Conservation (phyloP, 1,284 basidiomycete genomes). For the Puccinia polysora region DNA sequence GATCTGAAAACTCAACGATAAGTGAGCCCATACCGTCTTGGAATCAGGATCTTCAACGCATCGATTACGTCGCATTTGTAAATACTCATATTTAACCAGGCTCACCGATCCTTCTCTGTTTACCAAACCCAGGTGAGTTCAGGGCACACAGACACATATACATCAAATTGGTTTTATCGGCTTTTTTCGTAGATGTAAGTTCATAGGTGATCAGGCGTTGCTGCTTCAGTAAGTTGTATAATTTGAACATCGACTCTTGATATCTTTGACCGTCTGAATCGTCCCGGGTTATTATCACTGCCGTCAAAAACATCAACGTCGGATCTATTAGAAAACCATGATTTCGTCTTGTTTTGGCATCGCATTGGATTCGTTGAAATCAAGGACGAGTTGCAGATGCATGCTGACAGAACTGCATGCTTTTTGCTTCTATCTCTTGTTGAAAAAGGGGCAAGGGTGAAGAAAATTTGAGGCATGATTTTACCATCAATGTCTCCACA, state of each 20-base stretch:
- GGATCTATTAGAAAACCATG: too few species aligned
- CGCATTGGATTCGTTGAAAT: too few species aligned
- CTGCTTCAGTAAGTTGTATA: slow-evolving; percentile 62
- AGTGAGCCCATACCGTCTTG: too few species aligned
- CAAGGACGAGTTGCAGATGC: slow-evolving; percentile 25
- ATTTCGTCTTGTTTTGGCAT: too few species aligned
- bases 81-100: slow-evolving; percentile 54
- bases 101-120: slow-evolving; percentile 62
- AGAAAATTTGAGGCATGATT: slow-evolving; percentile 62
- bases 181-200: background rate
- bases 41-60: too few species aligned
- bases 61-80: slow-evolving; percentile 69
- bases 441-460: background rate
- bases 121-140: slow-evolving; percentile 15
- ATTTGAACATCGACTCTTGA: slow-evolving; percentile 60
- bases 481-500: slow-evolving; percentile 88
- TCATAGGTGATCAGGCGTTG: slow-evolving; percentile 61
- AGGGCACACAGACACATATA: background rate
- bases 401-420: slow-evolving; percentile 66
- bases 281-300: slow-evolving; percentile 11
- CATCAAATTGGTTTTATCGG: background rate
- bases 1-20: slow-evolving; percentile 55
- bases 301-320: too few species aligned
- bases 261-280: slow-evolving; percentile 42
- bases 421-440: slow-evolving; percentile 65